Evolutionary conservation across 768 basidiomycete genomes (phyloP), one percentile per base, ranked within the genome.

Genomic region (Kwoniella botswanensis): DNA sequence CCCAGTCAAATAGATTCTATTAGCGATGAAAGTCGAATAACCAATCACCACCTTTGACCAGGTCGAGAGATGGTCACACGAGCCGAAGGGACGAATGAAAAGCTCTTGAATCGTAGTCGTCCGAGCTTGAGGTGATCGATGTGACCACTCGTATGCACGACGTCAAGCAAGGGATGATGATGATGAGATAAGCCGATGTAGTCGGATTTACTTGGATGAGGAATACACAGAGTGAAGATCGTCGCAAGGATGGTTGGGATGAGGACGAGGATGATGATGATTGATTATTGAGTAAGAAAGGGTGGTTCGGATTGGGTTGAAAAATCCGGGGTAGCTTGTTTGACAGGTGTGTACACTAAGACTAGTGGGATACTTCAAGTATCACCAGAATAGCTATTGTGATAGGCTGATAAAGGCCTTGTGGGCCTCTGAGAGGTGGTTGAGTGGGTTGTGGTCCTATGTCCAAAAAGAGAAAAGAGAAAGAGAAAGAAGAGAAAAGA

Each of bases 11-110:
- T 35, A 26, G 3, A 35, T 35, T 35, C 0, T 0, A 1, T 0
- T 35, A 6, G 1, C 35, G 1, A 35, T 9, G 35, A 35, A 35
- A 35, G 35, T 26, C 26, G 1, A 29, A 7, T 35, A 7, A 6
- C 35, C 35, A 7, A 7, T 35, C 35, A 35, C 0, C 35, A 35
- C 6, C 35, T 35, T 35, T 35, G 7, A 35, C 7, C 7, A 35
- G 35, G 35, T 35, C 35, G 35, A 21, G 29, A 21, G 35, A 9
- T 56, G 22, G 44, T 61, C 67, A 68, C 67, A 61, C 67, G 67
- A 68, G 67, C 59, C n/a, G 42, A 44, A 13, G 53, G 42, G 43
- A 46, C 64, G 64, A 65, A 65, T 65, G 54, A 65, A 56, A 54
- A 63, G 46, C 21, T 10, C 12, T 50, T n/a, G 12, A n/a, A 0